Evolutionary conservation across 306 rosid genomes (phyloP), one percentile per base, ranked within the genome.

Genomic region (Acacia melanoxylon): DNA sequence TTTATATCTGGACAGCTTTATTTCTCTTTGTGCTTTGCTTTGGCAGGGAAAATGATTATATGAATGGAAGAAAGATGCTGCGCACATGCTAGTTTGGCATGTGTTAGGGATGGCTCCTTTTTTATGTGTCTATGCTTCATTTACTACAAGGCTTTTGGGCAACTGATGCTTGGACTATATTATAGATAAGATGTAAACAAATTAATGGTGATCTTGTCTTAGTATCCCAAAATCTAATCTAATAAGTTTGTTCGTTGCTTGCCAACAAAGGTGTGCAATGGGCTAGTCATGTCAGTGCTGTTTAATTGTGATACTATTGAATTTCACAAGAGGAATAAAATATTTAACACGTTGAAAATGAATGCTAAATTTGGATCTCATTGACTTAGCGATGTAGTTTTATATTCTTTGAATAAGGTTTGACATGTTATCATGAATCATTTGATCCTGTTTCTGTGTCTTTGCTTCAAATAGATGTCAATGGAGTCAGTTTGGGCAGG

Each of bases 351-450:
- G 8, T 22, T 22, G 59, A 45, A 71, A 71, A 71, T 71, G 37
- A 45, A 71, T 13, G 41, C 41, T 71, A 25, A 15, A 45, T 45
- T 44, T 71, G 75, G 58, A 71, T 71, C 56, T 45, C 14, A 24
- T 5, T 8, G 75, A 42, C 75, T 42, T 42, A 42, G 35, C 5
- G 24, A 44, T 12, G 54, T 44, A 5, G 17, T 70, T 24, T 4
- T 68, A 68, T 68, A 49, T 68, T 68, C 51, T 68, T 68, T 70
- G 31, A 70, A 70, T 42, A 41, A n/a, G 74, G 6, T 37, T 37
- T n/a, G 6, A n/a, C 12, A 41, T 68, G 19, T 20, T 44, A 12
- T 15, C 15, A 35, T 35, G 19, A 19, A 33, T 35, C 8, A 65
- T 68, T 69, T 42, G 12, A 42, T 3, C 22, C 12, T 24, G 54